Percentiles rank a stretch among this genome's conserved stretches.
phyloP scores from a whole-genome alignment of 2,329 filamentous ascomycete species.

The Davidsoniella virescens region DNA sequence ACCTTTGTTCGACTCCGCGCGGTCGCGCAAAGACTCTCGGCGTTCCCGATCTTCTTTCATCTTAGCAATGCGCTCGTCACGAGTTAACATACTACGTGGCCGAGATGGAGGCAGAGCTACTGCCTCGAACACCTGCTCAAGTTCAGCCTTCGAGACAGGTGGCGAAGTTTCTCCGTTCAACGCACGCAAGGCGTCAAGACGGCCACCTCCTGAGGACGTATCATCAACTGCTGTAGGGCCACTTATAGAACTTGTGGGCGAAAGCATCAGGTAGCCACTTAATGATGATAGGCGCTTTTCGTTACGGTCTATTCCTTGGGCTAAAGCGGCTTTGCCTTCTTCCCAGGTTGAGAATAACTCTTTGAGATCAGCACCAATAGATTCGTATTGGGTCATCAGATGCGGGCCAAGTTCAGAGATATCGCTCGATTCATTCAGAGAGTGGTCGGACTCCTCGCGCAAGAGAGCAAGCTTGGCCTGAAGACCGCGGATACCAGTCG shows the following conservation, averaged over 20 bases:
- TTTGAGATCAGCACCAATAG: slow-evolving; percentile 75
- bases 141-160: slow-evolving; percentile 32
- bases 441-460: slow-evolving; percentile 72
- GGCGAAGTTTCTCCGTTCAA: slow-evolving; percentile 54
- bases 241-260: slow-evolving; percentile 46
- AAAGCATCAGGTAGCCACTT: slow-evolving; percentile 33
- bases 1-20: slow-evolving; percentile 63
- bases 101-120: slow-evolving; percentile 57
- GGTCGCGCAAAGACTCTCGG: slow-evolving; percentile 55
- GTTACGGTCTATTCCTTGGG: slow-evolving; percentile 66
- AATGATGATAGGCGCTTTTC: slow-evolving; percentile 52
- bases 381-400: slow-evolving; percentile 82
- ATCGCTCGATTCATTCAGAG: slow-evolving; percentile 56
- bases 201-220: slow-evolving; percentile 17
- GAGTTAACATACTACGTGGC: slow-evolving; percentile 53
- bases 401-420: slow-evolving; percentile 61
- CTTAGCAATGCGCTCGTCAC: slow-evolving; percentile 75
- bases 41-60: slow-evolving; percentile 75
- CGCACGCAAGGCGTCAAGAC: slow-evolving; percentile 51
- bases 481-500: slow-evolving; percentile 74
- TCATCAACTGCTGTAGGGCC: slow-evolving; percentile 49
- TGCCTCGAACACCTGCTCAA: slow-evolving; percentile 77
- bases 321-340: slow-evolving; percentile 66
- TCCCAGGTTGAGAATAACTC: slow-evolving; percentile 74
- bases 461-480: slow-evolving; percentile 90